Conservation (phyloP, 1,284 basidiomycete species). For the Neotropicomus parvogracilis region DNA sequence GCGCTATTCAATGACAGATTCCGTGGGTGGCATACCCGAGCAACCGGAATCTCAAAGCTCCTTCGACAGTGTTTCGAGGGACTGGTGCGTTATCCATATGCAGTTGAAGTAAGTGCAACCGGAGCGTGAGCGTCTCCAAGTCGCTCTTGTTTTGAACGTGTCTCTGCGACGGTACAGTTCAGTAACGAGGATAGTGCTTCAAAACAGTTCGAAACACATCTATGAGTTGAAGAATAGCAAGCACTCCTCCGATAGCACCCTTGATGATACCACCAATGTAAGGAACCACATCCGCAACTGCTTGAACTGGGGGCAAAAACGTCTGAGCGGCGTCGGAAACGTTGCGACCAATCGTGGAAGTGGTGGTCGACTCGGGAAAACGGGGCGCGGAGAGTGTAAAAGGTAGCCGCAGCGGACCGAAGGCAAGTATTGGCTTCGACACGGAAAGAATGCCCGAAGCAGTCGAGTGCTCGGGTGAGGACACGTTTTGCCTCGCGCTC, state of each 20-base stretch:
- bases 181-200: too few relatives aligned
- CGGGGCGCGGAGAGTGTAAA: too few relatives aligned
- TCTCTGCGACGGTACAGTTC: neutral
- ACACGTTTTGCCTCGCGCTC: neutral
- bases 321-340: slow-evolving; percentile 2
- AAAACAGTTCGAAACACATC: neutral
- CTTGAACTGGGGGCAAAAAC: slow-evolving; percentile 1
- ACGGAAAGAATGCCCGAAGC: neutral
- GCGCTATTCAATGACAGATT: too few relatives aligned
- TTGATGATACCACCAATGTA: neutral
- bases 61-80: neutral
- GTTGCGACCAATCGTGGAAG: neutral
- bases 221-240: neutral
- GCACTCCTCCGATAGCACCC: neutral
- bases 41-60: neutral
- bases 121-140: neutral
- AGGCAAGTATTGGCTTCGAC: neutral
- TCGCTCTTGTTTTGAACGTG: neutral
- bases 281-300: neutral
- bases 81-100: neutral
- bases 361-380: neutral
- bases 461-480: neutral
- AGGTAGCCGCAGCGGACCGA: neutral
- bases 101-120: neutral
- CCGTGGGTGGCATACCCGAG: neutral